Evolutionary conservation across 805 yeast genomes (phyloP).

Genomic region (Yarrowia osloensis): DNA sequence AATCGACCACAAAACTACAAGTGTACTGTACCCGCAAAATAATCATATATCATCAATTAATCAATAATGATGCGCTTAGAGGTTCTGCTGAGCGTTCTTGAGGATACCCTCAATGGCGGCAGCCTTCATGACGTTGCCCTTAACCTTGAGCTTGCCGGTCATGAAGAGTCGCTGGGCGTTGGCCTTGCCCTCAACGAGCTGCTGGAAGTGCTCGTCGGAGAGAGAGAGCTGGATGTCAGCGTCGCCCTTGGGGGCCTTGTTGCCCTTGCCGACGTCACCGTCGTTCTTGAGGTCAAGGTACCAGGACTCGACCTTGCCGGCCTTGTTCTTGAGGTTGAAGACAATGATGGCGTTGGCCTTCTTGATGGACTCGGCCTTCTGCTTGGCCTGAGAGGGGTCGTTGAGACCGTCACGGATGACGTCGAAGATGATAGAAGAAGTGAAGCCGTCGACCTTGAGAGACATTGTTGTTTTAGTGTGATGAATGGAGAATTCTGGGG

Average conservation of each 20-base stretch:
- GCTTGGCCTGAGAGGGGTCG: conserved; percentile 37
- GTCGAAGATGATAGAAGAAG: conserved; percentile 46
- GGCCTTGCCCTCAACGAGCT: conserved; percentile 73
- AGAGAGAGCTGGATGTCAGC: conserved; percentile 68
- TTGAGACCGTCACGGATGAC: conserved; percentile 41
- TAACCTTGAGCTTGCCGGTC: conserved; percentile 81
- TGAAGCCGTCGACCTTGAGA: conserved; percentile 41
- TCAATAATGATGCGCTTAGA: conserved; percentile 39
- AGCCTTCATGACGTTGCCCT: conserved; percentile 91
- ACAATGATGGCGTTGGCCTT: conserved; percentile 62
- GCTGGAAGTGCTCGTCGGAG: conserved; percentile 68
- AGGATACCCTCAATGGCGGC: conserved; percentile 70
- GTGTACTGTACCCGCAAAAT: too few relatives aligned
- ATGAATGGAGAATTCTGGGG: background rate
- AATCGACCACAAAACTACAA: too few relatives aligned
- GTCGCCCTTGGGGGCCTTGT: conserved; percentile 45
- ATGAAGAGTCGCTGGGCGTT: conserved; percentile 83
- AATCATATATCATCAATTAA: conserved; percentile 20
- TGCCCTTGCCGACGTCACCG: conserved; percentile 54
- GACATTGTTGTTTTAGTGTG: conserved; percentile 30
- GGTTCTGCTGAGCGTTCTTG: conserved; percentile 55
- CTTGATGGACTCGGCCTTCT: conserved; percentile 43
- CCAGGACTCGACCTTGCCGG: conserved; percentile 64
- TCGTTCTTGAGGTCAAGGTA: conserved; percentile 62
- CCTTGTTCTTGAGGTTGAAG: conserved; percentile 66